Evolutionary conservation across 2,329 filamentous ascomycete genomes (phyloP), one percentile per base, ranked within the genome.

Genomic region (Pyrenophora tritici-repentis): DNA sequence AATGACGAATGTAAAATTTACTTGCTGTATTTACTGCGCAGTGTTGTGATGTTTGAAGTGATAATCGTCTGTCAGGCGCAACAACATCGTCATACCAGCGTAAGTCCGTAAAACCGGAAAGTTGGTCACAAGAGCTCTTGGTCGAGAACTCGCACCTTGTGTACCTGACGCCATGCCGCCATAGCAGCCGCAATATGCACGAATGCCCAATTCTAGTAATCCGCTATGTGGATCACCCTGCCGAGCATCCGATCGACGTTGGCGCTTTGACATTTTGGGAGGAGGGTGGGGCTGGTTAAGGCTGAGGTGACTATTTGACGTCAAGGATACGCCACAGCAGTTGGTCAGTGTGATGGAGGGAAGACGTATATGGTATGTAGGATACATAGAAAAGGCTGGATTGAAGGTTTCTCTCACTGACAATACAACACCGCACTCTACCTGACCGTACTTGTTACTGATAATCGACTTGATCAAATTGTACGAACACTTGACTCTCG

Each of bases 241-340:
- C 22, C 22, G 22, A 6, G 22, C 22, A 7, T 24, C 22, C 22
- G 22, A 24, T 3, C 22, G 22, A 24, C 22, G 8, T 24, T 24
- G 22, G 8, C 33, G n/a, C 33, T 35, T 35, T 35, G 9, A 29
- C 26, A 9, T 29, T 29, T 29, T 17, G 36, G 35, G 31, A 34
- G 46, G 32, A 18, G 50, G n/a, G 38, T 45, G 45, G 20, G 44
- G 36, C 29, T 53, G 36, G 18, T 2, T 24, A 42, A 42, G 20
- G 32, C 12, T 20, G 37, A 45, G 49, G 41, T 38, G 17, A 20
- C 53, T 53, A 38, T 56, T 52, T 62, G 57, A 62, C 57, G 26
- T 29, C 26, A 29, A 29, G 10, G 26, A 29, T 12, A 29, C 26
- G 26, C 26, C 26, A 29, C 13, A 10, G 26, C 2, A 24, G 8